These are phyloP conservation scores for Tetracladium marchalianum DNA, from an alignment of 495 filamentous ascomycete species.

Conservation along the genomic window DNA sequence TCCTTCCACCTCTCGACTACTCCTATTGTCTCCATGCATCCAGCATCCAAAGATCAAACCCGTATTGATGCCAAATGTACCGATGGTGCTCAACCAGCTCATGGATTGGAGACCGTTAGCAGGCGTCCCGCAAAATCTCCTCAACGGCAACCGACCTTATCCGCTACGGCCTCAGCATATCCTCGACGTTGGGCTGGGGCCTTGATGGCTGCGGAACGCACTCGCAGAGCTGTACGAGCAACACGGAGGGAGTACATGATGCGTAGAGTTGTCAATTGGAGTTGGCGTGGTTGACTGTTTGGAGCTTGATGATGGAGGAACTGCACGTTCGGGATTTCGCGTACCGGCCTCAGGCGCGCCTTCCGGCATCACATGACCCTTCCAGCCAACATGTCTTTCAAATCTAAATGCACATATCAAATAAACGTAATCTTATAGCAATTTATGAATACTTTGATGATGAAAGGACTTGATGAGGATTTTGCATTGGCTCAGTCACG, in stretches of 20 bases:
- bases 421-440: too few relatives aligned
- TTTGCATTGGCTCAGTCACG: too few relatives aligned
- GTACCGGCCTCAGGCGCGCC: too few relatives aligned
- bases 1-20: neutral
- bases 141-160: constrained; percentile 41
- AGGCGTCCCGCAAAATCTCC: constrained; percentile 18
- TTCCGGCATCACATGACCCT: too few relatives aligned
- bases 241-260: constrained; percentile 89
- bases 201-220: constrained; percentile 58
- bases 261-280: constrained; percentile 41
- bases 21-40: constrained; percentile 1
- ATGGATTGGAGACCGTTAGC: constrained; percentile 58
- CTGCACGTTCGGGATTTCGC: neutral
- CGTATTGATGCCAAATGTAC: constrained; percentile 43
- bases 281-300: constrained; percentile 11
- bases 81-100: constrained; percentile 93
- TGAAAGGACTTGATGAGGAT: too few relatives aligned
- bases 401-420: too few relatives aligned
- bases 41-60: neutral
- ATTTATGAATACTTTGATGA: too few relatives aligned
- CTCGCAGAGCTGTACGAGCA: constrained; percentile 75
- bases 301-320: neutral
- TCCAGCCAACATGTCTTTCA: too few relatives aligned
- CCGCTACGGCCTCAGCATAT: constrained; percentile 88
- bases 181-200: constrained; percentile 68